These are phyloP conservation scores for Coleophoma crateriformis DNA, from an alignment of 2,329 filamentous ascomycete genomes.

Conservation along the genomic window DNA sequence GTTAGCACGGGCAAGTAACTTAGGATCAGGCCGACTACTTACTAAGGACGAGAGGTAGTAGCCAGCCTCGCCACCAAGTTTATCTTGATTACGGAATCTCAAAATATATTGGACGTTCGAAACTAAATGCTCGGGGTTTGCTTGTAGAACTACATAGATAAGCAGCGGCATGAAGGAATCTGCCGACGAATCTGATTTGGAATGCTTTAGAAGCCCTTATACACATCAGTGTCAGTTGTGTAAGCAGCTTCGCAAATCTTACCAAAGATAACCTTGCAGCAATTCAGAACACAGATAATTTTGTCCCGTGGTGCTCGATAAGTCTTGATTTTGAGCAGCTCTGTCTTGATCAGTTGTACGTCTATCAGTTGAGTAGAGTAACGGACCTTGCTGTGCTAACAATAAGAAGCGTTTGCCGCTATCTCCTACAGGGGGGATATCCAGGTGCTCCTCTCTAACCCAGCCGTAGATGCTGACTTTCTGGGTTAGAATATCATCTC, in stretches of 20 bases:
- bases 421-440: constrained; percentile 79
- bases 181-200: constrained; percentile 89
- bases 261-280: constrained; percentile 99
- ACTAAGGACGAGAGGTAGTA: constrained; percentile 96
- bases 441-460: constrained; percentile 88
- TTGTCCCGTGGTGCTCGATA: constrained; percentile 97
- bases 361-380: background rate
- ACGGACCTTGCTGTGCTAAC: constrained; percentile 77
- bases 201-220: constrained; percentile 77
- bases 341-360: constrained; percentile 35
- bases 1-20: background rate
- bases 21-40: constrained; percentile 28
- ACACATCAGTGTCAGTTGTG: too few relatives aligned
- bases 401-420: constrained; percentile 84
- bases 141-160: constrained; percentile 92
- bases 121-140: constrained; percentile 90
- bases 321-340: constrained; percentile 91
- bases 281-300: constrained; percentile 96
- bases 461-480: constrained; percentile 97
- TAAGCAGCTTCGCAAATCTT: constrained; percentile 19
- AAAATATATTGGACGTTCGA: constrained; percentile 98
- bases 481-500: constrained; percentile 91
- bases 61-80: constrained; percentile 92
- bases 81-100: constrained; percentile 94
- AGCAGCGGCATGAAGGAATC: constrained; percentile 93